Evolutionary conservation across 768 basidiomycete species (phyloP), one percentile per base, ranked within the genome.

Genomic region (Leucosporidium scottii): DNA sequence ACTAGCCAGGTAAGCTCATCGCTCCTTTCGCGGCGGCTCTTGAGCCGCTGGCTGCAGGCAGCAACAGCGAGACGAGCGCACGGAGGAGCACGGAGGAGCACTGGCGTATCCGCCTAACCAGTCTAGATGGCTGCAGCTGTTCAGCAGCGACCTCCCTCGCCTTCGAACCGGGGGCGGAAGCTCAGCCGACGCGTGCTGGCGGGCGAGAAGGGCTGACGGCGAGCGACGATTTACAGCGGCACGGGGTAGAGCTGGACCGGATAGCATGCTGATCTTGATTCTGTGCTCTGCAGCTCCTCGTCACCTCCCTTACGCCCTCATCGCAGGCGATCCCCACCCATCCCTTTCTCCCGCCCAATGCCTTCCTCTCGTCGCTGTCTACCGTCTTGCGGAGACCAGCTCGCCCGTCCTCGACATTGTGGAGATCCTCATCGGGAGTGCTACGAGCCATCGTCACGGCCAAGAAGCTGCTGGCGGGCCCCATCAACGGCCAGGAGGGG

Each of bases 391-490:
- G 57, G 18, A 20, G 31, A 39, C 67, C 71, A 28, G 60, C 67
- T 21, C 61, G 71, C 1, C 67, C 71, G 5, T 30, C 67, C 1
- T 57, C 67, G 21, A 64, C 65, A 21, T 21, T 72, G 0, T 72
- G 71, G 71, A 62, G 66, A 5, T 69, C 71, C 20, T 47, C 58
- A 20, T 62, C 67, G 0, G 71, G 71, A 1, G 47, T 72, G 28
- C 62, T 72, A 13, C 65, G 65, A 12, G 71, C 71, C 31, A 72
- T 72, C 65, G 61, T 48, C n/a, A 34, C 61, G 25, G 71, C 71
- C 3, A 50, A 65, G 9, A 34, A 62, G 31, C 31, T 72, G 15
- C 59, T 72, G 28, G 64, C 68, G 31, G 21, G 55, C 27, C 28
- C 55, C 28, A 31, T 56, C 30, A 44, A 44, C 39, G 57, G 57